Base-by-base conservation (phyloP, 2,329 filamentous ascomycete genomes). In the Neonectria ditissima region DNA sequence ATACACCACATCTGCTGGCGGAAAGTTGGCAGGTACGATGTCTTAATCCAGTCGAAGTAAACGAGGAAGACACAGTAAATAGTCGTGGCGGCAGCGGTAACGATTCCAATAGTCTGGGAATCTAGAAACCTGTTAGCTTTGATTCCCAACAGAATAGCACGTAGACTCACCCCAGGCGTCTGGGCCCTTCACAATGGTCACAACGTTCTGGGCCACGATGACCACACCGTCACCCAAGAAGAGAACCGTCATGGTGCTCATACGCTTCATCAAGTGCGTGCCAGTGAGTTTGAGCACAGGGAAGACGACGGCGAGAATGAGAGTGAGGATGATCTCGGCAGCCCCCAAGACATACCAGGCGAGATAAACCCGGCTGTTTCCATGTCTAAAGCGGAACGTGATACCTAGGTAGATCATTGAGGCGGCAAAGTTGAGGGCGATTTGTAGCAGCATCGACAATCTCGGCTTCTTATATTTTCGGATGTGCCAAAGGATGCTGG, bases 201-300 rank as follows among this genome's bases (percentile, higher is more conserved):
- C 85, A 18, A 90, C 85, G 37, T 80, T 80, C 59, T 80, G 77
- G 1, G 78, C 77, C 8, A 90, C 79, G n/a, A 86, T 84, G 41
- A 90, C 88, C 16, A 89, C 85, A 54, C 88, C 88, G 70, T 91
- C 89, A 14, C 89, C 89, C 62, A 91, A 84, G 59, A 91, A 87
- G 64, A 91, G 89, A 51, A 91, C 80, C 0, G 88, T 91, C 59
- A 91, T 79, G 2, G 90, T 80, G 13, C 84, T 85, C 83, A 91
- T 85, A 10, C 89, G 83, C 70, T 89, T 86, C 70, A 88, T 87
- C 58, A 91, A 75, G 72, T 90, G 87, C 0, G 87, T 91, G 59
- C 85, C 81, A 63, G 87, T 84, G 71, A 91, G 89, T 57, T 86
- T 87, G 45, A 91, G 80, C 53, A 86, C 83, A 4, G 83, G 80